A percentile compares a stretch with the other conserved stretches of the same genome.
Conservation (phyloP, 192 early-diverging fungal genomes). For the Coemansia sp. region DNA sequence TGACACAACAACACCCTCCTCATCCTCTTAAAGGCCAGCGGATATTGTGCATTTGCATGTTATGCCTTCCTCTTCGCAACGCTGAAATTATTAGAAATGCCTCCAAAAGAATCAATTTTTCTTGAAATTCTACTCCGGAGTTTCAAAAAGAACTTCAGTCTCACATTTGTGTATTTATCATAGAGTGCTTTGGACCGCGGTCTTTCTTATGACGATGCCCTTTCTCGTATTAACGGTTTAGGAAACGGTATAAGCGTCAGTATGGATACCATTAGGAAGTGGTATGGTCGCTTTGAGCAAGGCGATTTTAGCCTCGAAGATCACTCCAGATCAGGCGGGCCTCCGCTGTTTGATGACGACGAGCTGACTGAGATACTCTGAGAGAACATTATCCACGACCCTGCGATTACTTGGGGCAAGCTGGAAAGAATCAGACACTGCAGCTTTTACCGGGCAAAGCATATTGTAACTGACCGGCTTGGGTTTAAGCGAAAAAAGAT, state of each 20-base stretch:
- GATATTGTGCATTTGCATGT: neutral
- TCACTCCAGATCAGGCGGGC: neutral
- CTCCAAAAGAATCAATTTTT: neutral
- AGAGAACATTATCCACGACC: neutral
- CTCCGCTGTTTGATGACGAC: neutral
- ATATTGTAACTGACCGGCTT: neutral
- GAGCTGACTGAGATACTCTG: neutral
- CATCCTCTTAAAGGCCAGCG: too few relatives aligned
- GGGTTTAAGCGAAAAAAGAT: neutral
- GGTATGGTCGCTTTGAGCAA: neutral
- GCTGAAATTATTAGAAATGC: neutral
- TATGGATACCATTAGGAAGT: neutral
- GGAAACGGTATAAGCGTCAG: neutral
- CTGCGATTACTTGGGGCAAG: neutral
- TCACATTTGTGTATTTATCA: neutral
- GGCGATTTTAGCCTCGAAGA: neutral
- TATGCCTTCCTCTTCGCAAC: neutral
- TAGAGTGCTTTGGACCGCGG: neutral
- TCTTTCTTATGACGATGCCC: neutral
- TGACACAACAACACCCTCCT: too few relatives aligned
- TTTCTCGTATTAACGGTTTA: neutral
- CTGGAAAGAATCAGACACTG: neutral
- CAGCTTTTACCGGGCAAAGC: neutral
- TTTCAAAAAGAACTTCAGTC: neutral
- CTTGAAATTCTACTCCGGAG: neutral